Conservation (phyloP, 2,329 filamentous ascomycete species). For the Trichoderma atrobrunneum region DNA sequence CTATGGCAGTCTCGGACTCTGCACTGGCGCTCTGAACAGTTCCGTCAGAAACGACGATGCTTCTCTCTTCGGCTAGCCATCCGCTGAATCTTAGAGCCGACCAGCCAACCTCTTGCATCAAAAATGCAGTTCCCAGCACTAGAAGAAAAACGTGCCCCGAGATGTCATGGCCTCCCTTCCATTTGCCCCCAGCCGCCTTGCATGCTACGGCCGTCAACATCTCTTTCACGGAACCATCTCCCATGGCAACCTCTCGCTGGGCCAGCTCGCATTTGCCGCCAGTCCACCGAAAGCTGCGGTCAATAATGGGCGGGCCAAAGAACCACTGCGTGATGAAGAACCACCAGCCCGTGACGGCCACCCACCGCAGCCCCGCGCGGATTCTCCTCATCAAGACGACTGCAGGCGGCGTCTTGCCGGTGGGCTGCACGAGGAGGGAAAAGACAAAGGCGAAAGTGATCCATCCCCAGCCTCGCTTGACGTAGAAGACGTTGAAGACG, state of each 20-base stretch:
- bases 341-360: constrained; percentile 73
- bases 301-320: constrained; percentile 86
- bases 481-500: constrained; percentile 87
- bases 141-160: constrained; percentile 93
- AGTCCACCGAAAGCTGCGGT: constrained; percentile 83
- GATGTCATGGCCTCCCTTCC: constrained; percentile 95
- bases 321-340: constrained; percentile 92
- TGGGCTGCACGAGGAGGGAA: constrained; percentile 68
- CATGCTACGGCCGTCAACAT: constrained; percentile 75
- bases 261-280: constrained; percentile 76
- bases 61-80: constrained; percentile 56
- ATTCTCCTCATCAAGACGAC: constrained; percentile 37
- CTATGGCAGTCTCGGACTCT: constrained; percentile 36
- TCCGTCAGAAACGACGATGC: constrained; percentile 64
- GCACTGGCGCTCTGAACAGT: constrained; percentile 59
- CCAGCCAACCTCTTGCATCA: constrained; percentile 75
- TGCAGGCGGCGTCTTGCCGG: constrained; percentile 35
- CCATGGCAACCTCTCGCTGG: constrained; percentile 44
- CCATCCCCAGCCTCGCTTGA: constrained; percentile 96
- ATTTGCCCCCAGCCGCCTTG: constrained; percentile 75
- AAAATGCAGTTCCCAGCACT: constrained; percentile 75
- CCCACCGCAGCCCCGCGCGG: constrained; percentile 67
- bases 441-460: constrained; percentile 69
- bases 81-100: constrained; percentile 47
- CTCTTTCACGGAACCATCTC: constrained; percentile 45